phyloP scores from a whole-genome alignment of 192 early-diverging fungal species.

The Globomyces pollinis-pini region DNA sequence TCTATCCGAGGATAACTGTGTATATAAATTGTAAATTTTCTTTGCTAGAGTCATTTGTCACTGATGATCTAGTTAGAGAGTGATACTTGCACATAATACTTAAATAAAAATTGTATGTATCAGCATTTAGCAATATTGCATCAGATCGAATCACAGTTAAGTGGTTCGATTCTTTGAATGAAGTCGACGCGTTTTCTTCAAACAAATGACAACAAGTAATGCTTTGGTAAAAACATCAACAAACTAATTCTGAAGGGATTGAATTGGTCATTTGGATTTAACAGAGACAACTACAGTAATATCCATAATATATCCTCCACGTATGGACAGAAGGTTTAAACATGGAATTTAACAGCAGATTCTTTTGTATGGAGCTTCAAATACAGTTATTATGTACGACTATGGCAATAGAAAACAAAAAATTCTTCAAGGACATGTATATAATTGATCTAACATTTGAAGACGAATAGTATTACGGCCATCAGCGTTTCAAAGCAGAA shows the following conservation, averaged over 20 bases:
- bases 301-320: constrained; percentile 28
- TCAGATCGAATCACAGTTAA: too few species aligned
- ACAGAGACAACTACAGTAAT: constrained; percentile 21
- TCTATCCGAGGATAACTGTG: too few species aligned
- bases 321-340: constrained; percentile 14
- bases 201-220: too few species aligned
- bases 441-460: constrained; percentile 47
- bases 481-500: constrained; percentile 30
- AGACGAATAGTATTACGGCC: constrained; percentile 32
- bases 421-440: constrained; percentile 47
- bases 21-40: too few species aligned
- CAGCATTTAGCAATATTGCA: too few species aligned
- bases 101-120: too few species aligned
- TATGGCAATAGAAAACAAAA: constrained; percentile 32
- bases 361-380: constrained; percentile 44
- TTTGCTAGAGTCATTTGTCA: too few species aligned
- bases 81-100: too few species aligned
- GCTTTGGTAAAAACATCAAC: neutral
- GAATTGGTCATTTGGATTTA: constrained; percentile 43
- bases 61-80: too few species aligned
- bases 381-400: constrained; percentile 49
- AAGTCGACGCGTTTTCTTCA: too few species aligned
- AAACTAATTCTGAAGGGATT: constrained; percentile 24
- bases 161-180: too few species aligned
- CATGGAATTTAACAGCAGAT: constrained; percentile 17